Base-by-base conservation (phyloP, 2,329 filamentous ascomycete species). In the Colletotrichum plurivorum region DNA sequence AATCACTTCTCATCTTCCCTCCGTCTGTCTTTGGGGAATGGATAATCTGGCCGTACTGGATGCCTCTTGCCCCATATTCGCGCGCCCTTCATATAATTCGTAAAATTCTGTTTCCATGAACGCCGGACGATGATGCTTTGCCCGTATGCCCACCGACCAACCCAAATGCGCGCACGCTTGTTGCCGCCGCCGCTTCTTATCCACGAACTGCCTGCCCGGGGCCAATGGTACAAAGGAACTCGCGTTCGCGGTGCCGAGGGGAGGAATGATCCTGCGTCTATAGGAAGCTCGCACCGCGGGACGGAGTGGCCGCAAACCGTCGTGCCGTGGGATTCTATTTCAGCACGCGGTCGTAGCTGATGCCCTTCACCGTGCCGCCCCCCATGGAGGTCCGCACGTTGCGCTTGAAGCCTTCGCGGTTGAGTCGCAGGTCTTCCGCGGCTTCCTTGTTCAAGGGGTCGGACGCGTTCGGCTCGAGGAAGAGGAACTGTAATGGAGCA, bases 391-490 rank as follows among this genome's bases (percentile, higher is more conserved):
- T 87, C 76, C 93, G 89, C 46, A 98, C 96, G 77, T 98, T 98
- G 70, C 94, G 87, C 86, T 95, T 96, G 83, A 99, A 99, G 36
- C 87, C 89, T 62, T 98, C 96, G 45, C 94, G 85, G 80, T 96
- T 97, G 55, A 87, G 86, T 75, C 95, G 90, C 74, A 99, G 85
- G 78, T 98, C 96, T 71, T 98, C 94, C 4, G 96, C 96, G 0
- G 96, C 96, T 77, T 98, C 95, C 85, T 99, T 98, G 83, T 99
- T 99, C 70, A 99, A 84, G n/a, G 96, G 96, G 78, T 99, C 96
- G 56, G 93, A 95, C 10, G 96, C 94, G 78, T 99, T 99, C 18
- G 96, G 96, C 80, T 99, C 96, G 71, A 98, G 90, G 87, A 99
- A 99, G 59, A 99, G 87, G 78, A 98, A 98, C 92, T 97, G 80